These are phyloP conservation scores for Cyanidioschyzon merolae DNA, from an alignment of 23 red algal species.

Conservation along the genomic window DNA sequence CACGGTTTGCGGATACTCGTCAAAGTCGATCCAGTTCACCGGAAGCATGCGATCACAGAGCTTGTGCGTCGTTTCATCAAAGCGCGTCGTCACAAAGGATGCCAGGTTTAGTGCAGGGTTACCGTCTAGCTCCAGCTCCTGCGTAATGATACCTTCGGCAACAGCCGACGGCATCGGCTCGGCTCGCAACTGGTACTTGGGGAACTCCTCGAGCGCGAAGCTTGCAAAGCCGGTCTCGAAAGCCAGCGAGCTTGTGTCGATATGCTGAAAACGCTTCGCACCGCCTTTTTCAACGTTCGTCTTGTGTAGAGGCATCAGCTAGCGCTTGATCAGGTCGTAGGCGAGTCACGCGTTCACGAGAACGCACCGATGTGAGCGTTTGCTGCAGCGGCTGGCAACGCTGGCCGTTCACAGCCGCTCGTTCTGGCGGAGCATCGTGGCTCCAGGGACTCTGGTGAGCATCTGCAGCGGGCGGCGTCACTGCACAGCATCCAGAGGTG, in stretches of 20 bases:
- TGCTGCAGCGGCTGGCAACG: too few relatives aligned
- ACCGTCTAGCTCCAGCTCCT: slow-evolving; percentile 17
- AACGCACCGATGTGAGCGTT: too few relatives aligned
- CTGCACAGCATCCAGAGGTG: too few relatives aligned
- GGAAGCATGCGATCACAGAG: slow-evolving; percentile 12
- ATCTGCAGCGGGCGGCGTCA: too few relatives aligned
- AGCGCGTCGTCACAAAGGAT: slow-evolving; percentile 7
- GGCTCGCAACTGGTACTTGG: neutral
- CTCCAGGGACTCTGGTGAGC: too few relatives aligned
- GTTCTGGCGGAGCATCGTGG: too few relatives aligned
- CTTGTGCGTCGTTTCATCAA: neutral
- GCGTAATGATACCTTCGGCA: neutral
- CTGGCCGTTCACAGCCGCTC: too few relatives aligned
- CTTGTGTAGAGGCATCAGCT: neutral
- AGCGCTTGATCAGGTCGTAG: too few relatives aligned
- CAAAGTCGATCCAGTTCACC: slow-evolving; percentile 19
- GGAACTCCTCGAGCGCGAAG: neutral
- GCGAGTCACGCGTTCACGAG: too few relatives aligned
- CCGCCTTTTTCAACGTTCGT: neutral
- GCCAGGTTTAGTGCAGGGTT: slow-evolving; percentile 9
- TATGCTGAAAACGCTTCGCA: neutral
- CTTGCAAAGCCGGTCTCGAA: neutral
- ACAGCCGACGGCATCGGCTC: neutral
- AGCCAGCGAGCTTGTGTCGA: neutral
- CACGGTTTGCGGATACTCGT: slow-evolving; percentile 32